Evolutionary conservation across 1,284 basidiomycete species (phyloP).

Genomic region (Xanthoconium separans): DNA sequence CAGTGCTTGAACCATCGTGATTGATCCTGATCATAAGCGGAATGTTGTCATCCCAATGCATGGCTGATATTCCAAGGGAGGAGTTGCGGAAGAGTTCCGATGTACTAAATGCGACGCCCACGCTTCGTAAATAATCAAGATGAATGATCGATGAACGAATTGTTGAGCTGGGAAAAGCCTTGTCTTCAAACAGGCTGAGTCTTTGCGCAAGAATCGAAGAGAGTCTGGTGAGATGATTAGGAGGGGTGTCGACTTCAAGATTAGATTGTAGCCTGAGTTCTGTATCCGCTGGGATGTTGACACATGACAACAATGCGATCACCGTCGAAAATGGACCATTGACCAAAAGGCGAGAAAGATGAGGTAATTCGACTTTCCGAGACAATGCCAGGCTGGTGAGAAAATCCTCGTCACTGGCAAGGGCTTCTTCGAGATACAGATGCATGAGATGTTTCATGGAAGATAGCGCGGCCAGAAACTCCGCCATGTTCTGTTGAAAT

Average conservation of each 20-base stretch:
- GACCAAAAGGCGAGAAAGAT: too few species aligned
- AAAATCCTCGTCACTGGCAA: background rate
- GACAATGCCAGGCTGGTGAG: background rate
- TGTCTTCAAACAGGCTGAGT: background rate
- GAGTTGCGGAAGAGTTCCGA: background rate
- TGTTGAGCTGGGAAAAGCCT: too few species aligned
- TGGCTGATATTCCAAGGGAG: too few species aligned
- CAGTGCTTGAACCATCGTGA: too few species aligned
- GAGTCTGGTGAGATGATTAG: background rate
- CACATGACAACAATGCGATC: background rate
- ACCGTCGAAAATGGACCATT: constrained; percentile 1
- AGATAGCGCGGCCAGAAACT: background rate
- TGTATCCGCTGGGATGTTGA: background rate
- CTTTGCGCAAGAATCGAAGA: background rate
- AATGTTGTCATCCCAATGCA: background rate
- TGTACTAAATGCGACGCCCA: background rate
- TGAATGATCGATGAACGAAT: background rate
- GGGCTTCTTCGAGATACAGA: background rate
- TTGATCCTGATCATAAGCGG: background rate
- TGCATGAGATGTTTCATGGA: background rate
- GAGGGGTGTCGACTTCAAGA: too few species aligned
- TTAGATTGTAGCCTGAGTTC: background rate
- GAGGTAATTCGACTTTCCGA: too few species aligned
- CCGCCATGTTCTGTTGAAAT: background rate
- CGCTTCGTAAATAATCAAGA: too few species aligned